Evolutionary conservation across 139 green algal genomes (phyloP), one percentile per base, ranked within the genome.

Genomic region (Micractinium sp.): DNA sequence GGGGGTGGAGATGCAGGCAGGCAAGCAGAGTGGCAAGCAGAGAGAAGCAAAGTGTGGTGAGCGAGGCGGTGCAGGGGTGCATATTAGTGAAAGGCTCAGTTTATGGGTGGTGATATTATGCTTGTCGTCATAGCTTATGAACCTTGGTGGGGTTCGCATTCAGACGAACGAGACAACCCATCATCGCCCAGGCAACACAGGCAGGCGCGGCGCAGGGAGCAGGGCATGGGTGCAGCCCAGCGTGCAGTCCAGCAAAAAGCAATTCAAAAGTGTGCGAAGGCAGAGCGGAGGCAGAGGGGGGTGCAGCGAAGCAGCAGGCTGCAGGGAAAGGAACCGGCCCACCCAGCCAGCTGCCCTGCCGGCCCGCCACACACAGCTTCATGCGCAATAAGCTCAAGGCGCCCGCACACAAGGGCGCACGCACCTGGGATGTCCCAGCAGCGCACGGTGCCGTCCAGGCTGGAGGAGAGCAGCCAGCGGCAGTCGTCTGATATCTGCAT

Each of bases 341-440:
- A 29, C 31, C 29, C 41, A 31, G 47, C 47, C 53, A 47, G 14
- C 5, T 38, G 71, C 71, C 71, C 71, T 38, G 71, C 31, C 47
- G 9, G 47, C 47, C 47, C 7, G 47, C 47, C 47, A 56, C 47
- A 56, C 47, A 56, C 9, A 71, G 2, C 20, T 25, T 12, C 63
- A 12, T 27, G 22, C 14, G 22, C 22, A 71, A 71, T 29, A 27
- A 67, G 60, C 60, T 27, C 63, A 71, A 2, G 60, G 20, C 63
- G 63, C 63, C 13, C 63, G 14, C 63, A 71, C 63, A 27, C 63
- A 56, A 35, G 5, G 31, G 0, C 35, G 31, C 33, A 69, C 90
- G 12, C 78, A 91, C 90, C 92, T 33, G 97, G 96, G 23, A 99
- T 92, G 93, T 99, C 97, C 95, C 95, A 99, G 84, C 98, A 95